Evolutionary conservation across 139 green algal species (phyloP).

Genomic region (Monoraphidium neglectum): DNA sequence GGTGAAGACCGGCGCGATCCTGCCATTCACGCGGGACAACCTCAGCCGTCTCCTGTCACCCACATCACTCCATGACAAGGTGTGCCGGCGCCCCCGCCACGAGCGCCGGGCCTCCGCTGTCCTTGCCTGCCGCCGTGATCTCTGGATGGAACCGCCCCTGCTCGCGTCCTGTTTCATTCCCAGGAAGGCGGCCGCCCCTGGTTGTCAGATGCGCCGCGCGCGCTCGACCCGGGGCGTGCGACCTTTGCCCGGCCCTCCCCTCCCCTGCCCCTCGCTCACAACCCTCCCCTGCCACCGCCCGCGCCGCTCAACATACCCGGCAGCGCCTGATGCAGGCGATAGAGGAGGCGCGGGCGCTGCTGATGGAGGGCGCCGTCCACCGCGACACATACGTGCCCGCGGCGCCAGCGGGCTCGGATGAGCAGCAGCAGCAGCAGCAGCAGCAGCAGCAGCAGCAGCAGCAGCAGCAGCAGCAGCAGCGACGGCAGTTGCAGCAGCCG

Average conservation of each 20-base stretch:
- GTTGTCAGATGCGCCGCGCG: too few species aligned
- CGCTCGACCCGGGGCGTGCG: too few species aligned
- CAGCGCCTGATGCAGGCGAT: slow-evolving; percentile 28
- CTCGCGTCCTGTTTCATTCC: not conserved
- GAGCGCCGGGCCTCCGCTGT: too few species aligned
- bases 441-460: not conserved
- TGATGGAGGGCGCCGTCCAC: not conserved
- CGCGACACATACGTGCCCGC: not conserved
- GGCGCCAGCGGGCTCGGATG: not conserved
- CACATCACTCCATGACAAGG: slow-evolving; percentile 17
- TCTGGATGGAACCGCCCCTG: not conserved
- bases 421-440: not conserved
- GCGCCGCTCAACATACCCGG: not conserved
- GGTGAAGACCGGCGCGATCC: not conserved
- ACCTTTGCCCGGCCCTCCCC: too few species aligned
- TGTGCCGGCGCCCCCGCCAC: not conserved
- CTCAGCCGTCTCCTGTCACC: slow-evolving; percentile 8
- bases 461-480: slow-evolving; percentile 3
- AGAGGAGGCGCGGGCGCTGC: slow-evolving; percentile 18
- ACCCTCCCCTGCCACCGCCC: not conserved
- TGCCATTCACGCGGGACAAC: slow-evolving; percentile 1
- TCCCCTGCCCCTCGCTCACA: not conserved
- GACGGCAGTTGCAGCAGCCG: not conserved
- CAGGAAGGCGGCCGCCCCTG: too few species aligned
- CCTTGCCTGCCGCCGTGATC: too few species aligned